Conservation (phyloP, 148 eudicot genomes). For the Vaccinium myrtillus region DNA sequence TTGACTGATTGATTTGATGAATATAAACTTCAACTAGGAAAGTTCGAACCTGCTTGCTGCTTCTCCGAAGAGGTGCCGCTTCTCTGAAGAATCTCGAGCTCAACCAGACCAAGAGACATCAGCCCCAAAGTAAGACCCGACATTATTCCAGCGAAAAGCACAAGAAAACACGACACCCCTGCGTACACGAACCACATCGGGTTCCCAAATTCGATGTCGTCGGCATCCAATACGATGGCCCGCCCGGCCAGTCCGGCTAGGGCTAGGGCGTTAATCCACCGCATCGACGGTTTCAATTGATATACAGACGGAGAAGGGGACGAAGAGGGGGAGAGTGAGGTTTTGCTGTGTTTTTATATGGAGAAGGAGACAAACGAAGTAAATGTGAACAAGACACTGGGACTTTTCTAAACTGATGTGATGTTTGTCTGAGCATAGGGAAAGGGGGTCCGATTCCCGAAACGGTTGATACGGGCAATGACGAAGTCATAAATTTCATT, state of each 20-base stretch:
- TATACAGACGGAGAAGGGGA: not conserved
- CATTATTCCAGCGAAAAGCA: constrained; percentile 90
- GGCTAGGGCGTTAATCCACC: constrained; percentile 23
- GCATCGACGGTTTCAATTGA: constrained; percentile 7
- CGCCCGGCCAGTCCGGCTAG: constrained; percentile 17
- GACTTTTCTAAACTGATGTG: no score
- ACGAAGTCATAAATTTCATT: no score
- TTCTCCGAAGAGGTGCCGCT: constrained; percentile 72
- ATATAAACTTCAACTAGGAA: not conserved
- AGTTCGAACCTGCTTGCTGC: constrained; percentile 65
- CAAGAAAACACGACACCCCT: constrained; percentile 60
- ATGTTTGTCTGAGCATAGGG: no score
- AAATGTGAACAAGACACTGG: not conserved
- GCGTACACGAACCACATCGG: constrained; percentile 69
- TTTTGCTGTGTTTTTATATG: not conserved
- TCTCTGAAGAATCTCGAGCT: constrained; percentile 82
- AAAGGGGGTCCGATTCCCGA: no score
- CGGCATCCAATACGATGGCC: constrained; percentile 18
- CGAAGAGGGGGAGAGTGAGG: not conserved
- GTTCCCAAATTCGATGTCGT: constrained; percentile 54
- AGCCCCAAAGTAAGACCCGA: constrained; percentile 85
- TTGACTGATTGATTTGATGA: not conserved
- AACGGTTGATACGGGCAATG: no score
- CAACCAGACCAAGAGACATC: constrained; percentile 90
- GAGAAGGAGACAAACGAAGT: not conserved